Evolutionary conservation across 768 basidiomycete genomes (phyloP).

Genomic region (Clitopilus passeckerianus): DNA sequence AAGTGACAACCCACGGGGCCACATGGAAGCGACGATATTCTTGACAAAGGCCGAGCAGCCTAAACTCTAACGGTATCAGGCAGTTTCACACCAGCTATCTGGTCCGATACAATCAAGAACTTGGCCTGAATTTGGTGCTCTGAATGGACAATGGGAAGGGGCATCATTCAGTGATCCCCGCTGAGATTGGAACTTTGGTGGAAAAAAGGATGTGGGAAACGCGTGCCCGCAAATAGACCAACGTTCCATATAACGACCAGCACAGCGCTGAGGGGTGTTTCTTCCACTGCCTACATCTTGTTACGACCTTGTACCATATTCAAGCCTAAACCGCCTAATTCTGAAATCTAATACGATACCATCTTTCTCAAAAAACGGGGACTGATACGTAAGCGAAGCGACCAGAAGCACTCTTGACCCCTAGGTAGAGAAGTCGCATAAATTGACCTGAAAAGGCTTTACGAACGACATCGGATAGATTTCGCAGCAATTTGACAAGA

Average conservation of each 20-base stretch:
- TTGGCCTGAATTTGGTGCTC: neutral
- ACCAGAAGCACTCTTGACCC: constrained; percentile 1
- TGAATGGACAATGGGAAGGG: neutral
- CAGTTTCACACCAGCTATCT: neutral
- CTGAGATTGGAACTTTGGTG: neutral
- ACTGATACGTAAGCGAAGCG: neutral
- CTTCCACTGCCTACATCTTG: neutral
- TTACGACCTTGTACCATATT: neutral
- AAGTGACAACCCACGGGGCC: neutral
- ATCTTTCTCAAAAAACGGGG: neutral
- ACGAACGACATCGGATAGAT: constrained; percentile 14
- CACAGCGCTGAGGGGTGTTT: neutral
- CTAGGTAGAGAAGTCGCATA: constrained; percentile 8
- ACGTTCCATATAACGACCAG: neutral
- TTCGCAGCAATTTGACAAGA: constrained; percentile 10
- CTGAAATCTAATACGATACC: neutral
- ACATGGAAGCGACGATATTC: neutral
- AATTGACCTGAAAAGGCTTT: constrained; percentile 11
- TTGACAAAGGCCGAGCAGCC: neutral
- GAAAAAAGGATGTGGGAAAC: neutral
- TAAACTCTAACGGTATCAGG: neutral
- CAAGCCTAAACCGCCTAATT: neutral
- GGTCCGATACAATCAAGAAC: neutral
- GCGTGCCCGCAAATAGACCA: neutral
- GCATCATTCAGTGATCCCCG: neutral